Percentiles rank a stretch among this genome's conserved stretches.
phyloP scores from a whole-genome alignment of 768 basidiomycete species.

The Lactarius akahatsu region DNA sequence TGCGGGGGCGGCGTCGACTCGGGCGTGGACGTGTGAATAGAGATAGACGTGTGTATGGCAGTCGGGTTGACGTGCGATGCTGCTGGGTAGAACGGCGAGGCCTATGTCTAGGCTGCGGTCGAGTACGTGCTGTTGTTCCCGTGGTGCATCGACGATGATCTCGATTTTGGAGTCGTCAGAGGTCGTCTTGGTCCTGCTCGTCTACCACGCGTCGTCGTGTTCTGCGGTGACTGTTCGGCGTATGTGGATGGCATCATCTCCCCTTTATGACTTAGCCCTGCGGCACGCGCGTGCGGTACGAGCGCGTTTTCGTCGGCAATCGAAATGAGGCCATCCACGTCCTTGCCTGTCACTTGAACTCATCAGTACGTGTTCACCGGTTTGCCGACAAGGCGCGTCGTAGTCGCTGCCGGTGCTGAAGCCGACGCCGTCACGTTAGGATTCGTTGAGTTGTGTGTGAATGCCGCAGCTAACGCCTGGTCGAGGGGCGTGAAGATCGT shows the following conservation, averaged over 20 bases:
- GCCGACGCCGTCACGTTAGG: not conserved
- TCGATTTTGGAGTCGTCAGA: conserved; percentile 1
- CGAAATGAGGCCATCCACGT: not conserved
- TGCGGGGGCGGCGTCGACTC: not conserved
- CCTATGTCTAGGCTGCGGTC: not conserved
- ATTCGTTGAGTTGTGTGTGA: conserved; percentile 18
- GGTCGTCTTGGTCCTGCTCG: not conserved
- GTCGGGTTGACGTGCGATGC: not conserved
- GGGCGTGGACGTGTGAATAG: not conserved
- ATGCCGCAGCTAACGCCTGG: conserved; percentile 10
- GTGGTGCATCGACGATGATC: not conserved
- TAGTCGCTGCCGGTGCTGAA: not conserved
- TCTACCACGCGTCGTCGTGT: conserved; percentile 11
- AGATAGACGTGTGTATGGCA: not conserved
- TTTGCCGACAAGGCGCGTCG: not conserved
- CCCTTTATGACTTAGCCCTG: too few species aligned
- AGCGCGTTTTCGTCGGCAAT: too few species aligned
- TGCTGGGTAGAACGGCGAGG: not conserved
- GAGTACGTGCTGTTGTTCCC: not conserved
- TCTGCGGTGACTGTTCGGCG: not conserved
- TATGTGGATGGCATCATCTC: not conserved
- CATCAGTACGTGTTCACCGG: too few species aligned
- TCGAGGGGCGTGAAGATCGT: not conserved
- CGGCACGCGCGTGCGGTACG: not conserved
- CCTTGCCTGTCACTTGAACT: not conserved